Evolutionary conservation across 768 basidiomycete species (phyloP), one percentile per base, ranked within the genome.

Genomic region (Serpula lacrymans): DNA sequence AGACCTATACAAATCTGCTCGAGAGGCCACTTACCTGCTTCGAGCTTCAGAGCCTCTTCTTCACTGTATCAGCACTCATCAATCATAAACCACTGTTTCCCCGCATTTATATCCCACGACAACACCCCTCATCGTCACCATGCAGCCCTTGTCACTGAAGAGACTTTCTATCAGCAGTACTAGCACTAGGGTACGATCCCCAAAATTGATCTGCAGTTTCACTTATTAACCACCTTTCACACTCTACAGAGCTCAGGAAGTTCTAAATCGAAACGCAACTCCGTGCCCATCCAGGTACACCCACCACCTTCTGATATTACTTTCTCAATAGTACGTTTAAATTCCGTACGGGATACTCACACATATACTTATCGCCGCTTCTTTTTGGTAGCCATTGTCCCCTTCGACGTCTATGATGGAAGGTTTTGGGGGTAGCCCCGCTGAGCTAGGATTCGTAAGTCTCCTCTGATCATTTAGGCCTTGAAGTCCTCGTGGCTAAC

Each of bases 301-400:
- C 42, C 48, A 14, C 48, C 57, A 14, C 50, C 54, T 9, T 10
- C 36, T 37, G 55, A 59, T 24, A 31, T 53, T 34, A 53, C 55
- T 17, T 51, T 35, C 35, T 34, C 48, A 36, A 31, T 54, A 34
- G 55, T 59, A 44, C 12, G 55, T 50, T 18, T 7, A 34, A 26
- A 25, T 13, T 12, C 18, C 16, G 13, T 9, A 7, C 20, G 17
- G n/a, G n/a, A 16, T 10, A 14, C 9, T 31, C 43, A n/a, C 49
- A 28, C 31, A n/a, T 33, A 14, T 12, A 32, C 29, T 14, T 17
- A 28, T 29, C 45, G 49, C 34, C 29, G 27, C 23, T 34, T 27
- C 55, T n/a, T n/a, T n/a, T n/a, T n/a, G n/a, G n/a, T n/a, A 41
- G 26, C 14, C 53, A 6, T 34, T 42, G 11, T 40, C 54, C 18